Evolutionary conservation across 1,139 yeast species (phyloP).

Genomic region (Suhomyces choctaworum): DNA sequence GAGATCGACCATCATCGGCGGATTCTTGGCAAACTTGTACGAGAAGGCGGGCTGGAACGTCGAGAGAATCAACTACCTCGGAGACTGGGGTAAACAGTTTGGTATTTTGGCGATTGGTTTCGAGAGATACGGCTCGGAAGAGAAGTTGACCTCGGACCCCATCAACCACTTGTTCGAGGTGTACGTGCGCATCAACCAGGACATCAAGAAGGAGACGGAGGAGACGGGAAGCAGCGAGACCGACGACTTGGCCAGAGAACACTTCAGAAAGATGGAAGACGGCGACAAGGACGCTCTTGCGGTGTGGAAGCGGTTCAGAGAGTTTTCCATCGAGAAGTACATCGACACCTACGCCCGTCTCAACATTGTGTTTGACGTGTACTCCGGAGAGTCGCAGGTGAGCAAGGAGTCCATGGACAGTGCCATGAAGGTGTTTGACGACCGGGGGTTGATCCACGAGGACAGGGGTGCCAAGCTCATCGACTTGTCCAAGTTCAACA

Average conservation of each 20-base stretch:
- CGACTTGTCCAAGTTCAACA: slow-evolving; percentile 82
- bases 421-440: slow-evolving; percentile 63
- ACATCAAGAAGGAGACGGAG: slow-evolving; percentile 60
- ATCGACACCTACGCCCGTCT: slow-evolving; percentile 87
- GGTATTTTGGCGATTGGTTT: slow-evolving; percentile 95
- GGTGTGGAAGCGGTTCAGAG: slow-evolving; percentile 89
- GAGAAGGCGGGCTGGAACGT: slow-evolving; percentile 92
- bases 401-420: slow-evolving; percentile 68
- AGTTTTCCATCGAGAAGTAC: slow-evolving; percentile 81
- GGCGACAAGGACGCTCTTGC: slow-evolving; percentile 81
- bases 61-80: slow-evolving; percentile 85
- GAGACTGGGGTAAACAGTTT: slow-evolving; percentile 99
- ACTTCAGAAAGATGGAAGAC: slow-evolving; percentile 89
- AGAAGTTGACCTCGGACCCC: slow-evolving; percentile 71
- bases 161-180: slow-evolving; percentile 94
- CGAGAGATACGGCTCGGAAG: slow-evolving; percentile 79
- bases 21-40: slow-evolving; percentile 88
- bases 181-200: slow-evolving; percentile 83
- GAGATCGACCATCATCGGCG: slow-evolving; percentile 97
- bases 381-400: slow-evolving; percentile 97
- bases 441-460: slow-evolving; percentile 73
- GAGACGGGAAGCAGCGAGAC: slow-evolving; percentile 59
- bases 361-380: slow-evolving; percentile 81
- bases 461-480: slow-evolving; percentile 92
- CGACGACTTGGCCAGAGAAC: slow-evolving; percentile 83